Percentiles rank a stretch among this genome's conserved stretches.
phyloP scores from a whole-genome alignment of 257 asterid species.

The Capsicum rhomboideum region DNA sequence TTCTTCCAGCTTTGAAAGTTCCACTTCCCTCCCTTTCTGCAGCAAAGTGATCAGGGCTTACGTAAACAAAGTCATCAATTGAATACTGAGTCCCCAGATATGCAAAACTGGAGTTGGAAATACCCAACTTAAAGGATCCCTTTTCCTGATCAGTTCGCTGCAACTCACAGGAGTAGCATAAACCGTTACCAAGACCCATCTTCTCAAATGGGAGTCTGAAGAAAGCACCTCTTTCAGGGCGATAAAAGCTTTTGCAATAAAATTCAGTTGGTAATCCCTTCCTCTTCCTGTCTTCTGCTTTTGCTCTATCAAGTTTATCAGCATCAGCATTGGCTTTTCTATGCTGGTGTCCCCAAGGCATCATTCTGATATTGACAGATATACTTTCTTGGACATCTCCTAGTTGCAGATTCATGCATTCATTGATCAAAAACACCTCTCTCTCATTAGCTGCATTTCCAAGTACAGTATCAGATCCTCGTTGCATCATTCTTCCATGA shows the following conservation, averaged over 20 bases:
- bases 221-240: slow-evolving; percentile 89
- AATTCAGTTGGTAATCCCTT: slow-evolving; percentile 63
- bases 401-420: slow-evolving; percentile 54
- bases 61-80: slow-evolving; percentile 62
- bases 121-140: slow-evolving; percentile 40
- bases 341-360: slow-evolving; percentile 88
- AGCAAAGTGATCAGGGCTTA: slow-evolving; percentile 53
- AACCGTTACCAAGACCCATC: slow-evolving; percentile 81
- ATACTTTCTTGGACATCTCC: slow-evolving; percentile 45
- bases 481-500: slow-evolving; percentile 75
- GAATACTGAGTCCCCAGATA: slow-evolving; percentile 54
- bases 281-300: slow-evolving; percentile 78
- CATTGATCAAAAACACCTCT: slow-evolving; percentile 75
- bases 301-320: slow-evolving; percentile 63
- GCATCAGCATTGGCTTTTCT: slow-evolving; percentile 54
- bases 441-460: slow-evolving; percentile 87
- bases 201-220: slow-evolving; percentile 42
- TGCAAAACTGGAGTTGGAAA: slow-evolving; percentile 40
- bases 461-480: slow-evolving; percentile 72
- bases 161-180: slow-evolving; percentile 57
- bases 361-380: slow-evolving; percentile 38
- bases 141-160: slow-evolving; percentile 27
- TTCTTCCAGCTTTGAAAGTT: slow-evolving; percentile 71
- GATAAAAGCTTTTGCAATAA: slow-evolving; percentile 82
- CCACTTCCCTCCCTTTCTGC: slow-evolving; percentile 45